Conservation (phyloP, 768 basidiomycete genomes). For the Boletellus ananiceps region DNA sequence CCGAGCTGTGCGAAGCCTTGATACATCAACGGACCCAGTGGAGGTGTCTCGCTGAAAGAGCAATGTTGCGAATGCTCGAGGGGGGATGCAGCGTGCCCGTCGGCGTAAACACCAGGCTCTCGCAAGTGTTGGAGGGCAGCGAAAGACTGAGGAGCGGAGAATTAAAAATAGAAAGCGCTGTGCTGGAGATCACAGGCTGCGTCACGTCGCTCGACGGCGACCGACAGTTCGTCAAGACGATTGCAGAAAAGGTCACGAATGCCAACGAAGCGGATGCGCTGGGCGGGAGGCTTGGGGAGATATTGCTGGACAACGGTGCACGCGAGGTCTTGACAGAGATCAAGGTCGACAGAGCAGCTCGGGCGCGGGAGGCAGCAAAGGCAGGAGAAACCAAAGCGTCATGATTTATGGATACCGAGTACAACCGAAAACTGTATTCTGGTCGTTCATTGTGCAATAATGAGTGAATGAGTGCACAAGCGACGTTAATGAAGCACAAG, state of each 20-base stretch:
- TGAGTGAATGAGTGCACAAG: slow-evolving; percentile 11
- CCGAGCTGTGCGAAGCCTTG: slow-evolving; percentile 59
- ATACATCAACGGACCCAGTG: slow-evolving; percentile 77
- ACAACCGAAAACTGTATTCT: slow-evolving; percentile 19
- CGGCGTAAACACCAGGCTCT: slow-evolving; percentile 61
- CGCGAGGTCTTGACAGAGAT: slow-evolving; percentile 80
- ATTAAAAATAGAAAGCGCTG: slow-evolving; percentile 28
- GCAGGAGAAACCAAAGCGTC: slow-evolving; percentile 19
- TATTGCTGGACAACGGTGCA: slow-evolving; percentile 67
- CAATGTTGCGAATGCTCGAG: slow-evolving; percentile 83
- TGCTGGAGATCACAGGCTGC: slow-evolving; percentile 67
- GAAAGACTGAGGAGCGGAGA: slow-evolving; percentile 32
- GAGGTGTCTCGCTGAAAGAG: slow-evolving; percentile 80
- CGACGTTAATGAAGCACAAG: slow-evolving; percentile 22
- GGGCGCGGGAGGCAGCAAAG: slow-evolving; percentile 40
- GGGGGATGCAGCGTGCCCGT: slow-evolving; percentile 98
- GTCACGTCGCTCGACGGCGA: slow-evolving; percentile 81
- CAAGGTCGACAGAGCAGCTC: slow-evolving; percentile 54
- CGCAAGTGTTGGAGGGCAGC: slow-evolving; percentile 27
- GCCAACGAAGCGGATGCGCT: slow-evolving; percentile 61
- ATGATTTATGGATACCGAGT: slow-evolving; percentile 1
- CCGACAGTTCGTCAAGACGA: slow-evolving; percentile 62
- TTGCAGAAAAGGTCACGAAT: slow-evolving; percentile 48
- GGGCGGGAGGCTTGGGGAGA: slow-evolving; percentile 61
- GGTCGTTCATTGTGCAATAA: slow-evolving; percentile 20